A percentile compares a stretch with the other conserved stretches of the same genome.
Evolutionary conservation across 2,329 filamentous ascomycete genomes (phyloP).

Genomic region (Geosmithia putterillii): DNA sequence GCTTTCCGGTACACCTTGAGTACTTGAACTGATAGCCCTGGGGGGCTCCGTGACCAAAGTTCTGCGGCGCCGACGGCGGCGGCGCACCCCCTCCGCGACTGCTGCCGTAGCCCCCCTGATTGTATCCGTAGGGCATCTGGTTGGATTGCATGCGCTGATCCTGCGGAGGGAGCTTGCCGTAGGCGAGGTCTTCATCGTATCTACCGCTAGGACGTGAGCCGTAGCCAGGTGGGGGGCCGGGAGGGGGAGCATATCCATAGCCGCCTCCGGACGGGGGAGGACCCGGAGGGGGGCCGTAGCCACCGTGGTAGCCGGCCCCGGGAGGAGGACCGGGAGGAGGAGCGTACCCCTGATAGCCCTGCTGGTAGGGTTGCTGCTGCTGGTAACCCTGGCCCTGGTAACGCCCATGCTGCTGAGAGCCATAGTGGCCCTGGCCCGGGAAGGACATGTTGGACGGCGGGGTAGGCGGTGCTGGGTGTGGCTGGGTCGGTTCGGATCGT

Average conservation of each 20-base stretch:
- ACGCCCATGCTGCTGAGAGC: slow-evolving; percentile 12
- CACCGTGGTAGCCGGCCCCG: slow-evolving; percentile 5
- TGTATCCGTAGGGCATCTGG: slow-evolving; percentile 11
- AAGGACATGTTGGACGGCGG: slow-evolving; percentile 19
- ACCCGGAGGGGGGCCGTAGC: slow-evolving; percentile 3
- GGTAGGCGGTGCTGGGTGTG: neutral
- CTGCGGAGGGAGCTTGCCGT: slow-evolving; percentile 6
- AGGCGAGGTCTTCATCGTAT: slow-evolving; percentile 1
- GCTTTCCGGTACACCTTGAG: slow-evolving; percentile 59
- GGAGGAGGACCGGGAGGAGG: slow-evolving; percentile 12
- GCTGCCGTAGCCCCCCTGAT: slow-evolving; percentile 7
- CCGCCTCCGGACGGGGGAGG: slow-evolving; percentile 4
- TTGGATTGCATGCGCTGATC: too few species aligned
- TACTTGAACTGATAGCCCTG: slow-evolving; percentile 62
- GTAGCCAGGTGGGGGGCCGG: neutral
- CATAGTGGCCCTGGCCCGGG: slow-evolving; percentile 27
- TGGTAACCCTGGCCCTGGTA: neutral
- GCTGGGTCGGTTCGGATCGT: neutral
- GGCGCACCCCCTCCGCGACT: slow-evolving; percentile 19
- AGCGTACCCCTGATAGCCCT: slow-evolving; percentile 9
- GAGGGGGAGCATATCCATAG: neutral
- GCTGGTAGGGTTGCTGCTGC: neutral
- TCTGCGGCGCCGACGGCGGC: slow-evolving; percentile 37
- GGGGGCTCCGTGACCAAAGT: slow-evolving; percentile 58
- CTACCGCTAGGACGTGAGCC: slow-evolving; percentile 7